A percentile compares a stretch with the other conserved stretches of the same genome.
Evolutionary conservation across 78 protist genomes (phyloP).

Genomic region (Dictyostelium intermedium): DNA sequence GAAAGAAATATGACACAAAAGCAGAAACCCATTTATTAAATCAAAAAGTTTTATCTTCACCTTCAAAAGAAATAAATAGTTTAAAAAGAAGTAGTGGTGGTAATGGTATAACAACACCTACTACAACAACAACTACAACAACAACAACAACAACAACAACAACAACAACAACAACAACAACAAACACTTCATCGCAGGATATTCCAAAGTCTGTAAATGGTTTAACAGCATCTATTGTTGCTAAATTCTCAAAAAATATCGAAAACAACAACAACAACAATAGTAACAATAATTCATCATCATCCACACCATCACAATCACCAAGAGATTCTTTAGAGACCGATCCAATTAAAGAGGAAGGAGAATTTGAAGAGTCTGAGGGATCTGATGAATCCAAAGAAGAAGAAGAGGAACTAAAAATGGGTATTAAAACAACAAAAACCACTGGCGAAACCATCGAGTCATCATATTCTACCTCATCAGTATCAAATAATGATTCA

Average conservation of each 20-base stretch:
- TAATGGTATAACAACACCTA: background rate
- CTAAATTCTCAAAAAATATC: background rate
- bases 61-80: background rate
- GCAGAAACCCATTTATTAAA: slow-evolving; percentile 18
- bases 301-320: slow-evolving; percentile 1
- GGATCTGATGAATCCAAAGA: background rate
- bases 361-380: background rate
- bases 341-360: background rate
- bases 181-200: background rate
- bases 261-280: background rate
- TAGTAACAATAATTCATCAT: background rate
- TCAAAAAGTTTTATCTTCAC: slow-evolving; percentile 2
- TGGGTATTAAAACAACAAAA: background rate
- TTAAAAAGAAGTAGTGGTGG: background rate
- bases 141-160: too few species aligned
- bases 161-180: background rate
- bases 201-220: slow-evolving; percentile 10
- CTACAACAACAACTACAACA: background rate
- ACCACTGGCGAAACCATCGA: background rate
- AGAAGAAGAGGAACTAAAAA: background rate
- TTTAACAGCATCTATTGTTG: background rate
- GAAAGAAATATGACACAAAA: slow-evolving; percentile 16
- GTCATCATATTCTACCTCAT: background rate
- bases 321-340: background rate
- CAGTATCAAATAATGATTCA: background rate